Percentiles rank a stretch among this genome's conserved stretches.
Evolutionary conservation across 306 rosid genomes (phyloP).

Genomic region (Mimosa bimucronata): DNA sequence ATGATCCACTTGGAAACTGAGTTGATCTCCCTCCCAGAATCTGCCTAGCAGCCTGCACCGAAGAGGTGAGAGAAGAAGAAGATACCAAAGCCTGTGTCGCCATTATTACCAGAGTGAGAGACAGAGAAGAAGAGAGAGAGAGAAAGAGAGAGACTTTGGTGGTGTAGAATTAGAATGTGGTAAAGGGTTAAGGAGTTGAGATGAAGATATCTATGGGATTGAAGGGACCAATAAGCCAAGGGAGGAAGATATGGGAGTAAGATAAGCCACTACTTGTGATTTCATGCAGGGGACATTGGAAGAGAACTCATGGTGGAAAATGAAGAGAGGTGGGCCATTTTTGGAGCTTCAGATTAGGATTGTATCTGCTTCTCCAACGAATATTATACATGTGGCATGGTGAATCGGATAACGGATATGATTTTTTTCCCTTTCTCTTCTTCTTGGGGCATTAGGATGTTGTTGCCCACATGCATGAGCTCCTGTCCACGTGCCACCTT

Average conservation of each 20-base stretch:
- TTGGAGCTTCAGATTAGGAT: conserved; percentile 53
- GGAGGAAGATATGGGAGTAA: conserved; percentile 36
- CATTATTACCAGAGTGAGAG: conserved; percentile 41
- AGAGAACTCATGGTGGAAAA: conserved; percentile 54
- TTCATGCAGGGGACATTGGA: conserved; percentile 12
- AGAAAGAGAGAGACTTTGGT: conserved; percentile 12
- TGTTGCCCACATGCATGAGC: background rate
- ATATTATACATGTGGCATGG: conserved; percentile 50
- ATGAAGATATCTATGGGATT: conserved; percentile 6
- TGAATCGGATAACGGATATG: conserved; percentile 64
- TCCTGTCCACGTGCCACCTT: background rate
- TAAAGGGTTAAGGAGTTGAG: conserved; percentile 32
- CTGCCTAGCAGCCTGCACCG: conserved; percentile 66
- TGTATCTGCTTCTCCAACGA: conserved; percentile 74
- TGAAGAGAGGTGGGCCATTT: conserved; percentile 35
- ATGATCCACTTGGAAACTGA: conserved; percentile 50
- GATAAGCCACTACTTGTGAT: conserved; percentile 46
- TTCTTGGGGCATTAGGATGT: background rate
- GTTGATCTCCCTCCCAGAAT: conserved; percentile 57
- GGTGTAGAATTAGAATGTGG: conserved; percentile 16
- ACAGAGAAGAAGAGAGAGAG: conserved; percentile 4
- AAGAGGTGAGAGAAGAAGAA: conserved; percentile 77
- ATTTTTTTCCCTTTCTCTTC: conserved; percentile 25
- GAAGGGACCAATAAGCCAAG: conserved; percentile 29
- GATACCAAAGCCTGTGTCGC: conserved; percentile 87